Conservation (phyloP, 768 basidiomycete species). For the Amanita pseudoporphyria region DNA sequence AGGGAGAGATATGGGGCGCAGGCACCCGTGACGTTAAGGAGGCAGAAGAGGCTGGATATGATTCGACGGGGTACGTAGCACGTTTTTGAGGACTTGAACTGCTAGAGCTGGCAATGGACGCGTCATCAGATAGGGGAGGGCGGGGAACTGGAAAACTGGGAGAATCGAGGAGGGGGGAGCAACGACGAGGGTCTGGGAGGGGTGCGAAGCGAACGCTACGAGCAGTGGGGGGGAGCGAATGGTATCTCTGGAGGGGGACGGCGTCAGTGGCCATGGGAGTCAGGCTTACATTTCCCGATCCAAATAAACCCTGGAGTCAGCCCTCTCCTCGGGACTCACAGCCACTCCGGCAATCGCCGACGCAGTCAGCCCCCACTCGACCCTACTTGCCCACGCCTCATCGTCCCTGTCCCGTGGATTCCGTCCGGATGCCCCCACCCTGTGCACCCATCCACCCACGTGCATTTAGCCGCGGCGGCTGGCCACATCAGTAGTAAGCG, state of each 20-base stretch:
- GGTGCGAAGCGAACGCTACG: slow-evolving; percentile 73
- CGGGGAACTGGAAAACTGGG: slow-evolving; percentile 17
- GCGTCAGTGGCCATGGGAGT: neutral
- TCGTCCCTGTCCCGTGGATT: too few species aligned
- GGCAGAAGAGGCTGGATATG: slow-evolving; percentile 15
- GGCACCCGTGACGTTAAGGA: neutral
- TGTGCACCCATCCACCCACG: too few species aligned
- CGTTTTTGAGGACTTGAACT: slow-evolving; percentile 13
- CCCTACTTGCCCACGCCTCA: too few species aligned
- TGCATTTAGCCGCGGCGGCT: too few species aligned
- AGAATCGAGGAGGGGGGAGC: slow-evolving; percentile 12
- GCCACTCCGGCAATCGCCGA: neutral
- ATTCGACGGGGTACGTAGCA: slow-evolving; percentile 13
- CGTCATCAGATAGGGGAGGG: slow-evolving; percentile 10
- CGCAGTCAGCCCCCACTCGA: too few species aligned
- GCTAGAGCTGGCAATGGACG: slow-evolving; percentile 12
- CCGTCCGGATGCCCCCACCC: too few species aligned
- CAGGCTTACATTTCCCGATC: neutral
- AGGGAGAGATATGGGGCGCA: slow-evolving; percentile 14
- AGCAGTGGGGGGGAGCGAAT: slow-evolving; percentile 2
- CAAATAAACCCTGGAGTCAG: neutral
- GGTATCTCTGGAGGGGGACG: neutral
- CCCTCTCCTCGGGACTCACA: neutral
- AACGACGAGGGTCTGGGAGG: slow-evolving; percentile 64
- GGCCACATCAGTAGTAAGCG: too few species aligned